Conservation (phyloP, 2,329 filamentous ascomycete genomes). For the Trichophyton simii region DNA sequence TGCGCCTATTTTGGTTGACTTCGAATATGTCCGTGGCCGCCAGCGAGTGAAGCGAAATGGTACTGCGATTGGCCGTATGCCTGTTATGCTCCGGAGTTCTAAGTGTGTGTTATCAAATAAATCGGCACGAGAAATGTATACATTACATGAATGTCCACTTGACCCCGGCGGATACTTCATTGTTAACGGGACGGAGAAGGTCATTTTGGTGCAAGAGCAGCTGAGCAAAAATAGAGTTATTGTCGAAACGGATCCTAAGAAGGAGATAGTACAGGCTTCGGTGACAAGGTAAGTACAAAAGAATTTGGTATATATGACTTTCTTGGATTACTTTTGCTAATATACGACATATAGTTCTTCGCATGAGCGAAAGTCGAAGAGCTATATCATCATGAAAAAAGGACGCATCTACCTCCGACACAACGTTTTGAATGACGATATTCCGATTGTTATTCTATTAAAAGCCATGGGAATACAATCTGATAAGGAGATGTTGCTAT, state of each 20-base stretch:
- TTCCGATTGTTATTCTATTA: conserved; percentile 88
- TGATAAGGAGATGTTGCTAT: conserved; percentile 84
- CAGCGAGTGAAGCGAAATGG: conserved; percentile 60
- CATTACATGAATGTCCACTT: conserved; percentile 87
- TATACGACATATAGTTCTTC: conserved; percentile 58
- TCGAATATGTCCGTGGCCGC: conserved; percentile 75
- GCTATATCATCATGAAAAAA: conserved; percentile 88
- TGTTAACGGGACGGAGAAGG: conserved; percentile 93
- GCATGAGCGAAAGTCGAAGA: conserved; percentile 95
- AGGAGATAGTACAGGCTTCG: conserved; percentile 85
- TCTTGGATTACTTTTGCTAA: background rate
- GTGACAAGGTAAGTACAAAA: conserved; percentile 51
- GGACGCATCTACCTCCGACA: conserved; percentile 80
- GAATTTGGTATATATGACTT: no score
- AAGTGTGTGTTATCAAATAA: conserved; percentile 80
- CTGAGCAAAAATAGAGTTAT: conserved; percentile 98
- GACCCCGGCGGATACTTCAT: conserved; percentile 98
- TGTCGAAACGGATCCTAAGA: conserved; percentile 84
- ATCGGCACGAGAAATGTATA: conserved; percentile 75
- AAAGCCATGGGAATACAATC: conserved; percentile 90
- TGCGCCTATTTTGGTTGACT: conserved; percentile 84
- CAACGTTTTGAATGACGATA: conserved; percentile 81
- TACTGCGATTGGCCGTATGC: conserved; percentile 77
- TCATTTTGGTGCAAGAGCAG: conserved; percentile 96
- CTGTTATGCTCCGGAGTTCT: conserved; percentile 92